Conservation (phyloP, 1,284 basidiomycete species). For the Trichosporon faecale region DNA sequence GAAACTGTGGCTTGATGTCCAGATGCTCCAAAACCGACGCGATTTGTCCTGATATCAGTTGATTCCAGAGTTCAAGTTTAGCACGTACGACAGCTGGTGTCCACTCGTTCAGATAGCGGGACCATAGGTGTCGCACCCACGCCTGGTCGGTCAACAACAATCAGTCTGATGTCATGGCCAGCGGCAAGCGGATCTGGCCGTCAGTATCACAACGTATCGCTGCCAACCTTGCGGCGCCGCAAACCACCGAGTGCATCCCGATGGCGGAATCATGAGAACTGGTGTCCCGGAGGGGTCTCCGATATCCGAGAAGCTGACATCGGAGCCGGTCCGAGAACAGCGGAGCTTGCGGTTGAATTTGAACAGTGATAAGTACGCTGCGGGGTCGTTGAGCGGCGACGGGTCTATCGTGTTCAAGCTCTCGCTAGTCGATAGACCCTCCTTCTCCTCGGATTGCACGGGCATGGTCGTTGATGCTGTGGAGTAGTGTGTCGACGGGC, state of each 20-base stretch:
- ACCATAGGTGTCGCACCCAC: slow-evolving; percentile 42
- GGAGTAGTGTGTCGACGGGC: not conserved
- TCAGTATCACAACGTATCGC: not conserved
- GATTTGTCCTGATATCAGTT: slow-evolving; percentile 38
- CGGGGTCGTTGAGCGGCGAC: slow-evolving; percentile 36
- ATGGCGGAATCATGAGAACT: slow-evolving; percentile 41
- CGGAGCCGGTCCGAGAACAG: slow-evolving; percentile 40
- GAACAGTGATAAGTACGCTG: slow-evolving; percentile 33
- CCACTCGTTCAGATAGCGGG: slow-evolving; percentile 36
- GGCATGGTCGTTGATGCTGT: not conserved
- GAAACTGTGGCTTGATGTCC: slow-evolving; percentile 35
- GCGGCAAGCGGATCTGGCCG: slow-evolving; percentile 40
- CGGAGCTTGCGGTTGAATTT: slow-evolving; percentile 40
- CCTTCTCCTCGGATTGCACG: not conserved
- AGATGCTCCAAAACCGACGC: slow-evolving; percentile 45
- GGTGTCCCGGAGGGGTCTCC: slow-evolving; percentile 44
- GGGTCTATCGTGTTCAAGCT: slow-evolving; percentile 14
- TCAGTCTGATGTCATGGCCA: slow-evolving; percentile 40
- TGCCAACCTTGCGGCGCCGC: slow-evolving; percentile 43
- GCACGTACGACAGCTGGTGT: slow-evolving; percentile 36
- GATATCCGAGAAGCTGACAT: slow-evolving; percentile 43
- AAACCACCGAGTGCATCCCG: slow-evolving; percentile 47
- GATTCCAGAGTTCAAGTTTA: not conserved
- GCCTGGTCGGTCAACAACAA: slow-evolving; percentile 47
- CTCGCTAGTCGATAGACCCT: not conserved